Conservation (phyloP, 2,329 filamentous ascomycete species). For the Grosmannia huntii region DNA sequence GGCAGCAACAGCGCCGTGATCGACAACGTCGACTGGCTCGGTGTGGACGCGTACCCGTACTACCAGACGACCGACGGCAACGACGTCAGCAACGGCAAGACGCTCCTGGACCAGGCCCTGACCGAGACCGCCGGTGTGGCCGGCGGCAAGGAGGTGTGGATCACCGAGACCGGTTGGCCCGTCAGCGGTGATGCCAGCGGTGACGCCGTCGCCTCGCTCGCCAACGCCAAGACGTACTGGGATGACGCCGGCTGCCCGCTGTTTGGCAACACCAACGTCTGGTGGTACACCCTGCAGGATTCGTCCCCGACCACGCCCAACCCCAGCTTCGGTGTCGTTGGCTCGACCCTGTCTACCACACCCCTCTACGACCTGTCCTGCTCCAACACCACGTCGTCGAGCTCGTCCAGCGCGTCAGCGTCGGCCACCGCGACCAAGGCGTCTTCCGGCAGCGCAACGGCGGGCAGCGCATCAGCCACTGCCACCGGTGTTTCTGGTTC, state of each 20-base stretch:
- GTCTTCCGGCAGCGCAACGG: not conserved
- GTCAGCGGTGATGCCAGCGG: conserved; percentile 53
- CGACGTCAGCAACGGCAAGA: conserved; percentile 47
- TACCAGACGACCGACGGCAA: conserved; percentile 61
- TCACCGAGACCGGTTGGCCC: conserved; percentile 84
- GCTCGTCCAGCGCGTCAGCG: conserved; percentile 2
- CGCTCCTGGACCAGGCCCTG: conserved; percentile 57
- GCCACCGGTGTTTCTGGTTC: not conserved
- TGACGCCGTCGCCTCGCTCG: conserved; percentile 45
- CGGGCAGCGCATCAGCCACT: not conserved
- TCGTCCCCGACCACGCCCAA: conserved; percentile 42
- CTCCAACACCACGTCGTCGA: conserved; percentile 20
- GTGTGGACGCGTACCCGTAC: conserved; percentile 78
- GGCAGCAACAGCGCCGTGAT: conserved; percentile 58
- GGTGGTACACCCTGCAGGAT: conserved; percentile 70
- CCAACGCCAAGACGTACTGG: conserved; percentile 73
- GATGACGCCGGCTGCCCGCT: conserved; percentile 61
- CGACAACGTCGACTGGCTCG: conserved; percentile 61
- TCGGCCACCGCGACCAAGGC: not conserved
- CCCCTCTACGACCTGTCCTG: conserved; percentile 54
- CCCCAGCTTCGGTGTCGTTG: conserved; percentile 61
- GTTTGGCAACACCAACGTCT: conserved; percentile 52
- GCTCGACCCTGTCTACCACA: conserved; percentile 34
- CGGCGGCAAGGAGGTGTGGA: conserved; percentile 62
- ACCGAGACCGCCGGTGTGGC: conserved; percentile 44